These are phyloP conservation scores for Athelia sp. DNA, from an alignment of 1,284 basidiomycete genomes.

Conservation along the genomic window DNA sequence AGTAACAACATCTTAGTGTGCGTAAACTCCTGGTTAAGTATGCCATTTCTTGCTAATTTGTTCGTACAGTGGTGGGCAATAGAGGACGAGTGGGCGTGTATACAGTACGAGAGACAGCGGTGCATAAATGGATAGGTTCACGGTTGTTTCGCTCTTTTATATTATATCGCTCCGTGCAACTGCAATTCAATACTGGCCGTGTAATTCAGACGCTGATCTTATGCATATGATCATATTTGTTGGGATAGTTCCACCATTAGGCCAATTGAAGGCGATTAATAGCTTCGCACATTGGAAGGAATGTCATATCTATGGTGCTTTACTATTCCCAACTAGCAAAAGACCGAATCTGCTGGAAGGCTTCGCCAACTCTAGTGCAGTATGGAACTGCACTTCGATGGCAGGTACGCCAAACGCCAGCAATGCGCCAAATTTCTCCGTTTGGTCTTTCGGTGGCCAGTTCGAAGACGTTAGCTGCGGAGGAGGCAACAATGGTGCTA, in stretches of 20 bases:
- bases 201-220: too few relatives aligned
- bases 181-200: too few relatives aligned
- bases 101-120: constrained; percentile 15
- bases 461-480: constrained; percentile 12
- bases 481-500: constrained; percentile 38
- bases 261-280: too few relatives aligned
- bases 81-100: constrained; percentile 15
- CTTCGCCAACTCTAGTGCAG: constrained; percentile 48
- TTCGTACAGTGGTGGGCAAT: constrained; percentile 62
- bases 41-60: constrained; percentile 3
- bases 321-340: constrained; percentile 29
- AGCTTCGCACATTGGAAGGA: too few relatives aligned
- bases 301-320: neutral
- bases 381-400: constrained; percentile 39
- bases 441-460: constrained; percentile 9
- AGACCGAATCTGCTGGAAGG: constrained; percentile 49
- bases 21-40: constrained; percentile 29
- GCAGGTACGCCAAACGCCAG: constrained; percentile 39
- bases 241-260: neutral
- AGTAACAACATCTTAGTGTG: constrained; percentile 96
- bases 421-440: constrained; percentile 34
- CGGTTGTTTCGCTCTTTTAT: too few relatives aligned
- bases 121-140: constrained; percentile 9
- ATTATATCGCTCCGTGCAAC: too few relatives aligned
- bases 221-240: too few relatives aligned